Evolutionary conservation across 1,284 basidiomycete species (phyloP).

Genomic region (Exobasidium cylindrosporum): DNA sequence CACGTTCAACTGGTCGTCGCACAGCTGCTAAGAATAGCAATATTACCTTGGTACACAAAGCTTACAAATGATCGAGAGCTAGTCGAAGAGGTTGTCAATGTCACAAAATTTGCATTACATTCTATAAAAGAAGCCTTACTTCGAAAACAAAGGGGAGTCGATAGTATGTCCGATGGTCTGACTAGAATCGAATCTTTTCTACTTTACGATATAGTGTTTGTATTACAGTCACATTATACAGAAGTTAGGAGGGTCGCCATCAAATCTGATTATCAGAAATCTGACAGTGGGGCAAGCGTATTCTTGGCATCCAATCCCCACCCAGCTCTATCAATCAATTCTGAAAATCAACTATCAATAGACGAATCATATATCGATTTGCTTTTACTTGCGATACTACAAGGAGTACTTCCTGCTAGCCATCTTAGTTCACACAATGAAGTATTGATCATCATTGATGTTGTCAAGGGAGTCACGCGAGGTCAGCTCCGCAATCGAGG

Average conservation of each 20-base stretch:
- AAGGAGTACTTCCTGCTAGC: background rate
- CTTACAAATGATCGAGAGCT: conserved; percentile 38
- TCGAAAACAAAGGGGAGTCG: background rate
- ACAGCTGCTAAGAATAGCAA: conserved; percentile 30
- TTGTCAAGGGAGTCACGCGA: background rate
- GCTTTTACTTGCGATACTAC: background rate
- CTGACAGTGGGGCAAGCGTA: background rate
- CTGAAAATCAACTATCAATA: background rate
- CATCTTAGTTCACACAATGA: background rate
- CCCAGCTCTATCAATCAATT: background rate
- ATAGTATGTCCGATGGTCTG: background rate
- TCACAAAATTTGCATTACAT: background rate
- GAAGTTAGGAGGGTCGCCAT: background rate
- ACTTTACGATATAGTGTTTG: background rate
- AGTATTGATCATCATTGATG: background rate
- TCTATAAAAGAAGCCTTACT: background rate
- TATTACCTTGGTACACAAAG: conserved; percentile 40
- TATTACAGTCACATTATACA: background rate
- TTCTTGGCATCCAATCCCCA: conserved; percentile 3
- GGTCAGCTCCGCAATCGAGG: background rate
- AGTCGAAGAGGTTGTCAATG: conserved; percentile 23
- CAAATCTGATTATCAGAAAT: no score
- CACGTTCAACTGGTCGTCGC: conserved; percentile 31
- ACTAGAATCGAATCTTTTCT: background rate
- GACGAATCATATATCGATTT: background rate